Evolutionary conservation across 805 yeast species (phyloP).

Genomic region (Sugiyamaella valdiviana): DNA sequence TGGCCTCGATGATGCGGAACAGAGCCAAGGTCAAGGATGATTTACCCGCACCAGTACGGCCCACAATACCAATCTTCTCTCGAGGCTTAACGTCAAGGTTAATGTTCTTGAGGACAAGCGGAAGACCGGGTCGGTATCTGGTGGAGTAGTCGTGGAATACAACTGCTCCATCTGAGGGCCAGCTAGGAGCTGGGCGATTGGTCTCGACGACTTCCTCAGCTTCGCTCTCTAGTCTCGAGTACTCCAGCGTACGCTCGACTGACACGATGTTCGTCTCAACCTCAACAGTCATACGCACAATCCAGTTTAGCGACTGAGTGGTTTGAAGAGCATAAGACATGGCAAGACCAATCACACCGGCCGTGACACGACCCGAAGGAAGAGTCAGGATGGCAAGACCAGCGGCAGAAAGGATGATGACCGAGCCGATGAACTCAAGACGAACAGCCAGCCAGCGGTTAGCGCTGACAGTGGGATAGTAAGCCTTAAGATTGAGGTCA

Average conservation of each 20-base stretch:
- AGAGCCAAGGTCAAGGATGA: conserved; percentile 78
- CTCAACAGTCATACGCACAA: conserved; percentile 97
- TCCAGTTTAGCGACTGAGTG: conserved; percentile 93
- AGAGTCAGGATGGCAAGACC: conserved; percentile 70
- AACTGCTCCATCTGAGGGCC: conserved; percentile 73
- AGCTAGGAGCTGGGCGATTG: conserved; percentile 57
- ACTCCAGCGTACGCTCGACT: conserved; percentile 90
- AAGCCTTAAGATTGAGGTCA: conserved; percentile 86
- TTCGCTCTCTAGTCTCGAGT: conserved; percentile 72
- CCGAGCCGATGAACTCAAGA: conserved; percentile 82
- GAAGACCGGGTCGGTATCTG: conserved; percentile 75
- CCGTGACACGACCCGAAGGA: conserved; percentile 61
- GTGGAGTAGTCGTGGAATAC: conserved; percentile 71
- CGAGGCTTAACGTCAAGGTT: conserved; percentile 56
- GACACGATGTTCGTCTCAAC: conserved; percentile 96
- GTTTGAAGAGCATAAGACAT: conserved; percentile 89
- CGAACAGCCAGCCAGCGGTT: conserved; percentile 98
- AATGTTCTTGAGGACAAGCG: conserved; percentile 67
- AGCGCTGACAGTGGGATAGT: conserved; percentile 84
- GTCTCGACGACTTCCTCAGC: conserved; percentile 67
- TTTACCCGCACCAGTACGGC: conserved; percentile 96
- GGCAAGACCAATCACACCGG: conserved; percentile 91
- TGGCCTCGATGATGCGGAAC: conserved; percentile 77
- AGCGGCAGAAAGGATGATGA: conserved; percentile 82
- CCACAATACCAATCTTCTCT: conserved; percentile 93